Base-by-base conservation (phyloP, 352 stramenopile genomes). In the Globisporangium spinosum region DNA sequence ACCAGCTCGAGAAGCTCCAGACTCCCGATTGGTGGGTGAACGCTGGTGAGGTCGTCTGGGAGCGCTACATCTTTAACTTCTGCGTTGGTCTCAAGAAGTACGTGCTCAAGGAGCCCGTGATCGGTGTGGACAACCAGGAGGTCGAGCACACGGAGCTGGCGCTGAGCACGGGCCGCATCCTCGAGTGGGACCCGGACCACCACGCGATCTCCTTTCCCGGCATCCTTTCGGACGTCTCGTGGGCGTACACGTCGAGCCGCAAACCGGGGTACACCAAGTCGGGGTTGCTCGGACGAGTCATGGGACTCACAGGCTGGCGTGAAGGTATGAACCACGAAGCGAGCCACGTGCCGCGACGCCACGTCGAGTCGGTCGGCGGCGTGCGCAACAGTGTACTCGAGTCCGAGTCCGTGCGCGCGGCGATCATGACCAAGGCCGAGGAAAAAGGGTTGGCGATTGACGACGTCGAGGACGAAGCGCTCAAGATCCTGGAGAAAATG, bases 121-220 rank as follows among this genome's bases (percentile, higher is more conserved):
- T 96, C 45, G 85, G 91, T 64, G 85, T 95, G 15, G 85, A 93
- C 64, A 86, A 90, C 47, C 78, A 90, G 45, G 85, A 79, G 13
- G 85, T 95, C 10, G 81, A 84, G 47, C 85, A 97, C 69, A 97
- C 87, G 6, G 74, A 94, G 35, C 80, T 96, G 35, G 87, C 87
- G 12, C 75, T 97, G 17, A 92, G 71, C 61, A 91, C 89, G 0
- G 83, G 81, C 3, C 85, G 89, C 23, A 93, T 97, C 61, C 74
- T 95, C 54, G 86, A 82, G 62, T 97, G 89, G 89, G 89, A 97
- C 69, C 83, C 87, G 0, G 89, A 97, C 71, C 89, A 97, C 65
- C 89, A 97, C 72, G 83, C 81, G 1, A 95, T 96, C 59, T 94
- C 85, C 6, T 96, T 96, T 49, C 89, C 89, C 6, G 85, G 89